Evolutionary conservation across 805 yeast species (phyloP).

Genomic region (Pichia sporocuriosa): DNA sequence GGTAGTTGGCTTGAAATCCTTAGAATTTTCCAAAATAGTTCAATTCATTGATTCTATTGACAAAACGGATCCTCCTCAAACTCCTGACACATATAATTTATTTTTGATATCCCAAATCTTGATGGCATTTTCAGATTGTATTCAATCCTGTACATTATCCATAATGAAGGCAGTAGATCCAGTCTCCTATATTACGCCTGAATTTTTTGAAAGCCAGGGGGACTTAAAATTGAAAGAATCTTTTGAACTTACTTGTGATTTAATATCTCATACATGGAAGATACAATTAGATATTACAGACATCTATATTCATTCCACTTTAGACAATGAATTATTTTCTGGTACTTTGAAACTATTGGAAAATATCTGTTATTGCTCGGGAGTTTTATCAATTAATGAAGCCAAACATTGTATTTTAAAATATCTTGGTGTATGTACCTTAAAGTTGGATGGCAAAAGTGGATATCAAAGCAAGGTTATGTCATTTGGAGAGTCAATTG

Average conservation of each 20-base stretch:
- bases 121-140: constrained; percentile 58
- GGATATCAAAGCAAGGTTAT: constrained; percentile 31
- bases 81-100: constrained; percentile 56
- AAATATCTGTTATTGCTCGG: constrained; percentile 75
- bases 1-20: not conserved
- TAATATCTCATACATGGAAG: constrained; percentile 33
- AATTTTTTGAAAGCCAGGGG: constrained; percentile 13
- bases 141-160: constrained; percentile 46
- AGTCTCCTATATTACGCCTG: not conserved
- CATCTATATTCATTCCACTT: constrained; percentile 52
- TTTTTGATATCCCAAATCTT: constrained; percentile 51
- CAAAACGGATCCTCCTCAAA: constrained; percentile 66
- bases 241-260: constrained; percentile 16
- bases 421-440: constrained; percentile 40
- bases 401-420: constrained; percentile 52
- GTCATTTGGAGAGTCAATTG: constrained; percentile 45
- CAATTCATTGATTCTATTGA: constrained; percentile 72
- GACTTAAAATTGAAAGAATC: constrained; percentile 10
- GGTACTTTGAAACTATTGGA: constrained; percentile 66
- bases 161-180: constrained; percentile 18
- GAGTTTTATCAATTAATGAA: constrained; percentile 52
- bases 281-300: constrained; percentile 39
- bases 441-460: constrained; percentile 32
- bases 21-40: constrained; percentile 21
- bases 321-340: constrained; percentile 69